Evolutionary conservation across 2,329 filamentous ascomycete genomes (phyloP), one percentile per base, ranked within the genome.

Genomic region (Verticillium nubilum): DNA sequence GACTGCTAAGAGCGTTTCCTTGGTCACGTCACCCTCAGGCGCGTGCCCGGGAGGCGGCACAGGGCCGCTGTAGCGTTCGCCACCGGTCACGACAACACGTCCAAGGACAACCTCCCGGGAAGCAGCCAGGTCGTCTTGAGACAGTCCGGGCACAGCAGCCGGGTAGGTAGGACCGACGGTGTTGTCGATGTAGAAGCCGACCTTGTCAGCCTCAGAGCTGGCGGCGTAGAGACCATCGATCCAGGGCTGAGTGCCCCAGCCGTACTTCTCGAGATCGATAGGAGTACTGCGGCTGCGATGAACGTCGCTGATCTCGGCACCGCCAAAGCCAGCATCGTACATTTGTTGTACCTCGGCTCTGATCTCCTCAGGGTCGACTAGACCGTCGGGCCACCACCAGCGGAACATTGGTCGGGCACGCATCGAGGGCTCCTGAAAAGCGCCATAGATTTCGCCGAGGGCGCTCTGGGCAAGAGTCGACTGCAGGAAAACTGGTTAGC

Each of bases 361-460:
- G 53, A 61, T 56, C 42, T 61, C 60, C 19, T 61, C 60, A 26
- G 54, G 37, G 28, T 61, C 60, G 42, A 61, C 60, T 7, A 56
- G 50, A 23, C 60, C 60, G 25, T 61, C 56, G 9, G 57, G 57
- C 60, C 60, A 61, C 60, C 60, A 61, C 60, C 60, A 61, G 26
- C 60, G 57, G 28, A 61, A 52, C 60, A 56, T 61, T 12, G 60
- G 60, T 19, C 53, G 52, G 17, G 57, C 53, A 5, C 50, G 33
- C 57, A 61, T 61, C 17, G 60, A 54, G 6, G 60, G 60, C 7
- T 5, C 33, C n/a, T 53, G 42, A 53, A 61, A 61, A 13, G 56
- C 56, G 19, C 42, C 54, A 28, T 56, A 56, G 33, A 37, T 27
- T 7, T 37, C 33, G 10, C 54, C 54, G 25, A 56, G 33, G 33